Evolutionary conservation across 1,139 yeast genomes (phyloP), one percentile per base, ranked within the genome.

Genomic region (Scheffersomyces titani): DNA sequence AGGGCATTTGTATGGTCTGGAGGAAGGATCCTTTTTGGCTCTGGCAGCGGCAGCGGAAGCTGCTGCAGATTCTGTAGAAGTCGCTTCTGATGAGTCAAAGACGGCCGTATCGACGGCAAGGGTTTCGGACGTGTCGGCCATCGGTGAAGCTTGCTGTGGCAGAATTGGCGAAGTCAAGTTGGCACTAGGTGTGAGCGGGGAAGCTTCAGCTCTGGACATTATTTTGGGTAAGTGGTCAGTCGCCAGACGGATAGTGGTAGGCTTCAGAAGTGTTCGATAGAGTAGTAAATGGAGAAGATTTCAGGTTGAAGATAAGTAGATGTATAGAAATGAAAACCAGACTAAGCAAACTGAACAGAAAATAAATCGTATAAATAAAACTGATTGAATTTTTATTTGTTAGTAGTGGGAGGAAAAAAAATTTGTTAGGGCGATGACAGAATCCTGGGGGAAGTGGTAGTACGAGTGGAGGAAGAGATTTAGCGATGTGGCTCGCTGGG

Each of bases 1-100:
- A 50, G 85, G 82, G 68, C 90, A 86, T 55, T 81, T 78, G 69
- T 84, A 85, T 4, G 89, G 89, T 57, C 83, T 69, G 22, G 57
- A 57, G 19, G 64, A 44, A 18, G 65, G 63, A 55, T 67, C 70
- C 55, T 66, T 69, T 58, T 67, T 67, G 49, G 49, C 49, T 19
- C 49, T 20, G 49, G 49, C 49, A 19, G 49, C 49, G n/a, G 49
- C 49, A 6, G 20, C 49, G 13, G 49, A 21, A n/a, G 49, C 49
- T 19, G n/a, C 20, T 5, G 49, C 49, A 19, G 49, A n/a, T 22
- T 46, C 49, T 46, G n/a, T 19, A 18, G 49, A 20, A 19, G 24
- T 13, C 9, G 20, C 22, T 6, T 46, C 49, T 19, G 49, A 21
- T 19, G 49, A 22, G 6, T 46, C 49, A 22, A 46, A 46, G 49